phyloP scores from a whole-genome alignment of 495 filamentous ascomycete species.

The Tuber microsphaerosporum region DNA sequence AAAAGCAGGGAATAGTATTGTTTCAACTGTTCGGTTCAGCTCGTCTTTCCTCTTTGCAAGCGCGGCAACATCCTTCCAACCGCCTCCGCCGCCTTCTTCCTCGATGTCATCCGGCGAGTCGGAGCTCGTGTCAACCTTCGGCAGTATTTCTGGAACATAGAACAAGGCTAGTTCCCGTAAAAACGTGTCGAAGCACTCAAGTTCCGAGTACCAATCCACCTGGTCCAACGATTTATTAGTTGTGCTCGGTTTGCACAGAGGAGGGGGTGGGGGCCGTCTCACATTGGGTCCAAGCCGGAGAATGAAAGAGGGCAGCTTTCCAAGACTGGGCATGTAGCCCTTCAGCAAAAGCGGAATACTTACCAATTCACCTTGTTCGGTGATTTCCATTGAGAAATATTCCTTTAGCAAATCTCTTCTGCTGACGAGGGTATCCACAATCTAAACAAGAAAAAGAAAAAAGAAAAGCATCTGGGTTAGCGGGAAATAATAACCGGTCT shows the following conservation, averaged over 20 bases:
- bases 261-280: constrained; percentile 17
- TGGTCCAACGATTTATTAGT: constrained; percentile 43
- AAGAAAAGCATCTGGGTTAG: background rate
- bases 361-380: constrained; percentile 64
- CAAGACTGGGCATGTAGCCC: constrained; percentile 76
- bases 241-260: constrained; percentile 3
- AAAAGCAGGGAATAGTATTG: constrained; percentile 73
- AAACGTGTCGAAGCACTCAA: constrained; percentile 78
- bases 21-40: constrained; percentile 57
- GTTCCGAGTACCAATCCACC: constrained; percentile 79
- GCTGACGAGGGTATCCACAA: constrained; percentile 52
- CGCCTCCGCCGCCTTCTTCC: constrained; percentile 44
- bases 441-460: constrained; percentile 17
- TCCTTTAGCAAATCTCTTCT: constrained; percentile 80
- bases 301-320: constrained; percentile 82
- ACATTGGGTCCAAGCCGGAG: constrained; percentile 69
- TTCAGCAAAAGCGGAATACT: constrained; percentile 79
- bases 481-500: constrained; percentile 10
- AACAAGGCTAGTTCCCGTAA: constrained; percentile 81
- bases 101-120: constrained; percentile 26
- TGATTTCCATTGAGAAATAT: constrained; percentile 85
- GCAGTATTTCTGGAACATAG: constrained; percentile 81
- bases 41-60: constrained; percentile 51
- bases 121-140: constrained; percentile 46
- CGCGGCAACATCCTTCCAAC: constrained; percentile 44